Percentiles rank a stretch among this genome's conserved stretches.
phyloP scores from a whole-genome alignment of 2,329 filamentous ascomycete genomes.

The Ophiostoma ulmi region DNA sequence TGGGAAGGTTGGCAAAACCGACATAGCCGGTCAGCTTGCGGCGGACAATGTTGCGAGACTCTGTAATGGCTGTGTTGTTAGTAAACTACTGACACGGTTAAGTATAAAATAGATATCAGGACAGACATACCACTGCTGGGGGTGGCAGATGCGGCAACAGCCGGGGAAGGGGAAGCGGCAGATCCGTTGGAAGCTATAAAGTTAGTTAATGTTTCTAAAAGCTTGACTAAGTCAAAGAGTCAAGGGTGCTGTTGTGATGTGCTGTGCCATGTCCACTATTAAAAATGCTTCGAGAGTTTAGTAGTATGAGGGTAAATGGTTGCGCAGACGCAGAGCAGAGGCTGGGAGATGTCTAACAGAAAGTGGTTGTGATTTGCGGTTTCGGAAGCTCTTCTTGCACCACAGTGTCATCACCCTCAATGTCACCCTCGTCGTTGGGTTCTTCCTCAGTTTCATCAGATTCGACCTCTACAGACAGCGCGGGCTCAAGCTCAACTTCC shows the following conservation, averaged over 20 bases:
- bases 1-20: slow-evolving; percentile 96
- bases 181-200: slow-evolving; percentile 39
- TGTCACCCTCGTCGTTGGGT: not conserved
- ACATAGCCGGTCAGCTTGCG: slow-evolving; percentile 98
- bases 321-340: not conserved
- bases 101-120: not conserved
- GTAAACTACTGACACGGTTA: not conserved
- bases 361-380: not conserved
- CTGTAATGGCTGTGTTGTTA: slow-evolving; percentile 42
- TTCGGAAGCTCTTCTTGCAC: slow-evolving; percentile 11
- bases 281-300: not conserved
- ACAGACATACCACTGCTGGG: slow-evolving; percentile 23
- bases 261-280: not conserved
- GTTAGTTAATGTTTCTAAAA: slow-evolving; percentile 35
- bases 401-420: not conserved
- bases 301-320: not conserved
- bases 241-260: not conserved
- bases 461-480: not conserved
- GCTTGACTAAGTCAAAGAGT: not conserved
- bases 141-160: slow-evolving; percentile 40
- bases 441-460: not conserved
- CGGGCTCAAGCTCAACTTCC: not conserved
- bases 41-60: slow-evolving; percentile 92
- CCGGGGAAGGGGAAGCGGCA: slow-evolving; percentile 36
- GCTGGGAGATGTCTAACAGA: slow-evolving; percentile 19